These are phyloP conservation scores for Ceratopteris richardii DNA, from an alignment of 75 land plant genomes.

Conservation along the genomic window DNA sequence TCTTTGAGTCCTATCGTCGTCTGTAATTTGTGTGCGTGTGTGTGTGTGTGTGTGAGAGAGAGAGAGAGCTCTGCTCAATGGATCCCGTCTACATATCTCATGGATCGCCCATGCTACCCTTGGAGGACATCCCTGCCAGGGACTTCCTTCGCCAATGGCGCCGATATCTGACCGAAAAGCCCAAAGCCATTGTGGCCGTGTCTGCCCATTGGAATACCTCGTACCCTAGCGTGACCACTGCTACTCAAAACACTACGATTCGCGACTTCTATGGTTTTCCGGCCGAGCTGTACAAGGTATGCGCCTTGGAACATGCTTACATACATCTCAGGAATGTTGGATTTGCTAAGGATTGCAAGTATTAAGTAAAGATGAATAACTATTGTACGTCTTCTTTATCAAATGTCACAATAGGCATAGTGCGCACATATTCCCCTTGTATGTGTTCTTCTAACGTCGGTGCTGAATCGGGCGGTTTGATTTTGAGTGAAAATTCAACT, in stretches of 20 bases:
- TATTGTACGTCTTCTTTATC: too few relatives aligned
- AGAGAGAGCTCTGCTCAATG: conserved; percentile 6
- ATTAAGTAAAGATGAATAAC: too few relatives aligned
- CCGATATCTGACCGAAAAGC: conserved; percentile 16
- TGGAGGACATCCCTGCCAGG: conserved; percentile 51
- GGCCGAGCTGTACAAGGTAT: conserved; percentile 58
- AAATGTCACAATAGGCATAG: too few relatives aligned
- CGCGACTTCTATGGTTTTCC: conserved; percentile 78
- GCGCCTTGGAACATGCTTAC: conserved; percentile 1
- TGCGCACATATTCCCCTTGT: too few relatives aligned
- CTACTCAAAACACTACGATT: conserved; percentile 29
- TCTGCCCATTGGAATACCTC: conserved; percentile 84
- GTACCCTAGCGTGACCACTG: conserved; percentile 45
- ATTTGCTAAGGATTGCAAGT: too few relatives aligned
- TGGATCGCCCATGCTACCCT: conserved; percentile 64
- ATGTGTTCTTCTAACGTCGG: too few relatives aligned
- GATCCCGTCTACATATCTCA: conserved; percentile 74
- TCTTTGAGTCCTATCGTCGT: too few relatives aligned
- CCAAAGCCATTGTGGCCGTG: conserved; percentile 56
- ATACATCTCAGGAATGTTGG: too few relatives aligned
- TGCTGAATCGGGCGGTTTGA: too few relatives aligned
- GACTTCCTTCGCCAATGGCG: conserved; percentile 40
- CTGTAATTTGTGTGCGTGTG: too few relatives aligned
- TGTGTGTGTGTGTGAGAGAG: too few relatives aligned
- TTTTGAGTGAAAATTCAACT: too few relatives aligned